Conservation (phyloP, 1,139 yeast genomes). For the Saccharomycopsis crataegensis region DNA sequence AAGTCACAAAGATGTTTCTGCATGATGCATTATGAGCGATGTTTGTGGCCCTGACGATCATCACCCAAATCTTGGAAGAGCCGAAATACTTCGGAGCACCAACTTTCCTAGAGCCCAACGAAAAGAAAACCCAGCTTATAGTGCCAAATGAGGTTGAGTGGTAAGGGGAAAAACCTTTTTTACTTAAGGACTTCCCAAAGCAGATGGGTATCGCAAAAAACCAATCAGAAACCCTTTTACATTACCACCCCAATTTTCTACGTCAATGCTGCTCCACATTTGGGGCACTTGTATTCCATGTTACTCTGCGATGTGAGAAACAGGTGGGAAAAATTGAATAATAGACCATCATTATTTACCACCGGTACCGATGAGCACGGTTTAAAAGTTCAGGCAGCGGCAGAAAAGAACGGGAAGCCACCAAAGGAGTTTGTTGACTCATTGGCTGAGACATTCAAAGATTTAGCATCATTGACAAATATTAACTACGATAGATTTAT, state of each 20-base stretch:
- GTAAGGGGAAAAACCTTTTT: too few relatives aligned
- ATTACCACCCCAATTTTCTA: constrained; percentile 92
- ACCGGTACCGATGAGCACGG: constrained; percentile 99
- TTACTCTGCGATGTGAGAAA: constrained; percentile 69
- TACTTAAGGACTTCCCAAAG: neutral
- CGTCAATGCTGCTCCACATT: constrained; percentile 92
- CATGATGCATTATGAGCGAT: too few relatives aligned
- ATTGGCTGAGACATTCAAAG: constrained; percentile 56
- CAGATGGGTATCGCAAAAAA: neutral
- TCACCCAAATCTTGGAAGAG: too few relatives aligned
- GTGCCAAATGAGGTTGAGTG: too few relatives aligned
- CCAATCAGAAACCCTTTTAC: constrained; percentile 29
- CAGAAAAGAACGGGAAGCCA: constrained; percentile 39
- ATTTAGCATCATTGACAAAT: constrained; percentile 48
- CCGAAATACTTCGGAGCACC: too few relatives aligned
- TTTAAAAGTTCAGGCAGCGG: constrained; percentile 77
- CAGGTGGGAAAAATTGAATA: constrained; percentile 57
- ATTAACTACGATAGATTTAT: constrained; percentile 71
- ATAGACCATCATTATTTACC: constrained; percentile 45
- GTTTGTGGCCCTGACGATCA: too few relatives aligned
- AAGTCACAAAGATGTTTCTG: too few relatives aligned
- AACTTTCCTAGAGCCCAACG: too few relatives aligned
- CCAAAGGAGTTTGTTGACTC: constrained; percentile 71
- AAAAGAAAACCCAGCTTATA: too few relatives aligned
- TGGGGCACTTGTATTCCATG: constrained; percentile 91